phyloP scores from a whole-genome alignment of 139 green algal genomes.

The Closterium sp. region DNA sequence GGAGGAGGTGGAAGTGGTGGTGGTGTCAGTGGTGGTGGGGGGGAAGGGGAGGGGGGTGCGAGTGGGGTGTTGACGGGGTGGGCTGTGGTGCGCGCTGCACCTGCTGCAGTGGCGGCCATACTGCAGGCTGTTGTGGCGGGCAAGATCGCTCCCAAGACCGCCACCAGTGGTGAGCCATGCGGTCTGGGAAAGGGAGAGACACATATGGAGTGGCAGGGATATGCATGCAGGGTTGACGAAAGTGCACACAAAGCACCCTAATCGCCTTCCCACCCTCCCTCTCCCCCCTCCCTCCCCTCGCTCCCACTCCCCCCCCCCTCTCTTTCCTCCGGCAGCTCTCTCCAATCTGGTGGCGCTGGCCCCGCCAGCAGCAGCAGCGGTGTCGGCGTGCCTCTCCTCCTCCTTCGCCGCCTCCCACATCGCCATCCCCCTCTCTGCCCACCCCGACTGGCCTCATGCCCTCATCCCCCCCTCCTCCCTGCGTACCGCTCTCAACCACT shows the following conservation, averaged over 20 bases:
- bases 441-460: neutral
- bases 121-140: neutral
- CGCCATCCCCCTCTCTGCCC: neutral
- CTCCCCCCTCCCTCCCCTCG: too few species aligned
- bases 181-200: neutral
- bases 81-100: neutral
- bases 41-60: neutral
- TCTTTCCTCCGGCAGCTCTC: neutral
- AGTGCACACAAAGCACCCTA: neutral
- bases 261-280: neutral
- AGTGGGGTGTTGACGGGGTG: neutral
- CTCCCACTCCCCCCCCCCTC: neutral
- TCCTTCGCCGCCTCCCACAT: neutral
- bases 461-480: neutral
- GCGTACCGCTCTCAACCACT: neutral
- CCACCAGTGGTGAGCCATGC: neutral
- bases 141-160: neutral
- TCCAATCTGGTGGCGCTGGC: neutral
- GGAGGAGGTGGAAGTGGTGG: too few species aligned
- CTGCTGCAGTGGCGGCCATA: neutral
- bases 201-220: too few species aligned
- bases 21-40: neutral
- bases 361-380: neutral
- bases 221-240: neutral
- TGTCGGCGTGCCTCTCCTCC: neutral